Base-by-base conservation (phyloP, 768 basidiomycete genomes). In the Lactifluus volemus region DNA sequence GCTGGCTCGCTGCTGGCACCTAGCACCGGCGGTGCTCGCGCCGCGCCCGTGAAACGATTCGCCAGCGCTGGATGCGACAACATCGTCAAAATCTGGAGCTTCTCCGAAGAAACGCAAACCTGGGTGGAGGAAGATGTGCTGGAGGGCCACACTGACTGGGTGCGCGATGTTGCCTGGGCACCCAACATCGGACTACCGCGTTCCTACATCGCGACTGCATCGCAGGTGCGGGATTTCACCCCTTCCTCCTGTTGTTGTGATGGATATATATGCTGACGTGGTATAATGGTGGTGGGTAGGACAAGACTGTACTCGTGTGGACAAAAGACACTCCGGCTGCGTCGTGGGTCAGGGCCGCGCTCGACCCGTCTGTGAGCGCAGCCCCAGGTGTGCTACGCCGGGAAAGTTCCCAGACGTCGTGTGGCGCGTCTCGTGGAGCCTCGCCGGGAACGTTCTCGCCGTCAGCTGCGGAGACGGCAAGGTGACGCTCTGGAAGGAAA, bases 401-500 rank as follows among this genome's bases (percentile, higher is more conserved):
- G 89, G 89, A 25, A 93, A 89, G 71, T 98, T 98, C 77, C 91
- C 92, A 2, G 96, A 98, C 71, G 92, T 94, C 5, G 94, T 98
- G 29, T 99, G 96, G 97, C 83, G 95, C n/a, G 93, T 98, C 38
- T 92, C 90, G 49, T 99, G 97, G 97, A 95, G 92, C 65, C 81
- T 98, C 29, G 92, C 95, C 1, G 96, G 96, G 17, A 98, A 98
- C 70, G 82, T 99, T 54, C 79, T 99, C 49, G 95, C 95, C 0
- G 97, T 98, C 48, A 93, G 92, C 72, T 96, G 93, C 73, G 95
- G 94, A 10, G 97, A 99, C 70, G 96, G 97, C 12, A 98, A 97
- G 74, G 96, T 99, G 21, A 93, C 90, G 8, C 77, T 98, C 53
- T 99, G 97, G 96, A 99, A 99, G 74, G 97, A 99, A 76, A 95